Percentiles rank a stretch among this genome's conserved stretches.
phyloP scores from a whole-genome alignment of 345 rosid species.

The Eucalyptus coolabah region DNA sequence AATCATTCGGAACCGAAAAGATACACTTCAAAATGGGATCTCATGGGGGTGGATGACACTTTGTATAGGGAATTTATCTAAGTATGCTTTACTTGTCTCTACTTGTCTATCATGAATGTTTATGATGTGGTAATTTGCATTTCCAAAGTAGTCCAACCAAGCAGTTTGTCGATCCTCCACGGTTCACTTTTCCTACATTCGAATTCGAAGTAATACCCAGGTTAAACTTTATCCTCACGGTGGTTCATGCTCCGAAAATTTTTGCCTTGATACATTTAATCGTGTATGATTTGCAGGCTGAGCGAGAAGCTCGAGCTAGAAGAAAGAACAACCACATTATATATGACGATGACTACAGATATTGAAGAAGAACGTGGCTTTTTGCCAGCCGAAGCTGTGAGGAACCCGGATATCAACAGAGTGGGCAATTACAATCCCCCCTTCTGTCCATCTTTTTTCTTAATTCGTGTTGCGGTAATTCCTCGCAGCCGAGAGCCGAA shows the following conservation, averaged over 20 bases:
- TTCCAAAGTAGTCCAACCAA: not conserved
- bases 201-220: not conserved
- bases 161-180: not conserved
- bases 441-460: not conserved
- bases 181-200: not conserved
- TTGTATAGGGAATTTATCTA: not conserved
- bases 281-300: conserved; percentile 32
- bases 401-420: not conserved
- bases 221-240: not conserved
- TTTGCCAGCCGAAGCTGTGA: not conserved
- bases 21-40: not conserved
- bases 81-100: not conserved
- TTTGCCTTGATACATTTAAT: not conserved
- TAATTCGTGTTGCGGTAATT: not conserved
- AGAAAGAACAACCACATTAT: conserved; percentile 53
- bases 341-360: conserved; percentile 76
- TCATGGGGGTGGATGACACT: not conserved
- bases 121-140: not conserved
- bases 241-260: not conserved
- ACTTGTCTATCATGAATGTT: not conserved
- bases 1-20: not conserved
- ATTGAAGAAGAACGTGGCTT: conserved; percentile 8
- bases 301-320: conserved; percentile 47
- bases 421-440: not conserved
- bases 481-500: not conserved